Percentiles rank a stretch among this genome's conserved stretches.
phyloP scores from a whole-genome alignment of 2,329 filamentous ascomycete species.

The Ascochyta rabiei region DNA sequence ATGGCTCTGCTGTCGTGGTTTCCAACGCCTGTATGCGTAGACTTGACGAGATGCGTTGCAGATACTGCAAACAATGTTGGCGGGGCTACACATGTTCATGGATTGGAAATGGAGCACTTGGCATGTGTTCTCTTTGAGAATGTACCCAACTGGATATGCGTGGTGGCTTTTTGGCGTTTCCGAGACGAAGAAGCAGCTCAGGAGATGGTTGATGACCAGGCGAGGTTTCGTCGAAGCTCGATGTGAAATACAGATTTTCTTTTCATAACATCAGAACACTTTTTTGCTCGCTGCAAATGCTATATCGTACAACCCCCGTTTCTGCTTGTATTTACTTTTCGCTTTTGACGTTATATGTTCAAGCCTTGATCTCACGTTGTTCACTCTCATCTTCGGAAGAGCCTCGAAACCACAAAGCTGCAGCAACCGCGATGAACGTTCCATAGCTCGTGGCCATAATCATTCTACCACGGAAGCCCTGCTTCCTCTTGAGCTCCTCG shows the following conservation, averaged over 20 bases:
- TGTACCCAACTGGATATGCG: not conserved
- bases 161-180: not conserved
- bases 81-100: no score
- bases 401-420: conserved; percentile 34
- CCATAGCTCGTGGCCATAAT: conserved; percentile 57
- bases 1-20: not conserved
- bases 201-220: no score
- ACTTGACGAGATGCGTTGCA: no score
- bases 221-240: not conserved
- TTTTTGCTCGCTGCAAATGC: not conserved
- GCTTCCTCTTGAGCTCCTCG: conserved; percentile 55
- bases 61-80: no score
- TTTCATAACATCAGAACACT: not conserved
- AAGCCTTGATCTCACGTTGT: conserved; percentile 4
- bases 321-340: not conserved
- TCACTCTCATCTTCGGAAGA: conserved; percentile 15
- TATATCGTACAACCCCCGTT: not conserved
- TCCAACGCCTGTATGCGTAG: no score
- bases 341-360: not conserved
- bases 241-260: not conserved
- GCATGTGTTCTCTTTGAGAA: not conserved
- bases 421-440: conserved; percentile 51
- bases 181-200: not conserved
- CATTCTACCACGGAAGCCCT: conserved; percentile 54
- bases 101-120: no score